Evolutionary conservation across 176 grass and related monocot genomes (phyloP), one percentile per base, ranked within the genome.

Genomic region (Rhynchospora breviuscula): DNA sequence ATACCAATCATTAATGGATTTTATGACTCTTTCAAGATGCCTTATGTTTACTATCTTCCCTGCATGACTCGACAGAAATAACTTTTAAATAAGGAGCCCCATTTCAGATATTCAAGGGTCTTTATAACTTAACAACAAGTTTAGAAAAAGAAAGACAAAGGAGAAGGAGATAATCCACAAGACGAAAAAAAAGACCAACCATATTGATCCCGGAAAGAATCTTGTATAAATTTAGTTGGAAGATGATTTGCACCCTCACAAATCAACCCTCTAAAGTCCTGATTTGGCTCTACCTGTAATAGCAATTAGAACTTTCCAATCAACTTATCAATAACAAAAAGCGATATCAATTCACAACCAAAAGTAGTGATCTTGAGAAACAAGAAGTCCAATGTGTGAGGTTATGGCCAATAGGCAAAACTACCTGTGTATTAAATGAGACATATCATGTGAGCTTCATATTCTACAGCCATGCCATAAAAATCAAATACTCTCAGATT

Each of bases 21-120:
- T 99, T 25, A 99, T 80, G 18, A 90, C 96, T 90, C 91, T 59
- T 84, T 99, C 91, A 83, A 99, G 88, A 90, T 95, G 96, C 65
- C 91, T 88, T 88, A 93, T 89, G 75, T 99, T 95, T 59, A 99
- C 90, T 83, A 99, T 99, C 87, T 95, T 95, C 9, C 93, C 96
- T 95, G 86, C 89, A 89, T 75, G 91, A 86, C 85, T 86, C 76
- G 89, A 95, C 31, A 89, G 40, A 63, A 87, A 56, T 79, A 86
- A 80, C 84, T 80, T 79, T 80, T 79, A 53, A 25, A 52, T 35
- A 68, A 33, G 54, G 5, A 51, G 49, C 26, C 35, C 67, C 44
- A 80, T 84, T 81, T 84, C 35, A 81, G 2, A 63, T 70, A 65
- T 47, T 62, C 56, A 81, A 71, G 10, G 56, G 2, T 26, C 25